Base-by-base conservation (phyloP, 192 early-diverging fungal genomes). In the Geosiphon pyriformis region DNA sequence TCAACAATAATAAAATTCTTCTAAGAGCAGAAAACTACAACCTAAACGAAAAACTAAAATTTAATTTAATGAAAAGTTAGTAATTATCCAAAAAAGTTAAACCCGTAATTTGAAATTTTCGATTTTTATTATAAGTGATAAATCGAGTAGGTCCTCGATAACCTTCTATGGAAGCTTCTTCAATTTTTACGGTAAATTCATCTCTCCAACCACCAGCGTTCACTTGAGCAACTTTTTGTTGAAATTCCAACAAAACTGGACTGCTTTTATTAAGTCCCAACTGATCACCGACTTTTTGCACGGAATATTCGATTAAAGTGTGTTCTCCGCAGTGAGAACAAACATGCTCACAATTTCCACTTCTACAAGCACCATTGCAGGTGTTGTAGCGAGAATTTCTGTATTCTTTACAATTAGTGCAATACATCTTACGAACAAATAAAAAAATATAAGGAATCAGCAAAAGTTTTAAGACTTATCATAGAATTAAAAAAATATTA, bases 161-260 rank as follows among this genome's bases (percentile, higher is more conserved):
- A 7, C 10, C 10, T 20, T 49, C 22, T 49, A 7, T 10, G 10
- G 18, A 20, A 22, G 48, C 48, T 49, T 49, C 48, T 3, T 49
- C 48, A 49, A 49, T 49, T 49, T 7, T 49, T 1, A 49, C 22
- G 10, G 48, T 49, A 49, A 49, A 49, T 7, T 49, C 48, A 22
- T 49, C 48, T 49, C 48, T 49, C 48, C 48, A 49, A 49, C 48
- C 48, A 10, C 48, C 48, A 49, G 48, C 48, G 22, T 49, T 49
- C 22, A 49, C 48, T 49, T 7, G 2, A 49, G n/a, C n/a, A n/a
- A n/a, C 22, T 49, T 7, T 1, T 49, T 15, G 22, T 49, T 49
- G 48, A 7, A 49, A 1, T 10, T 49, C 48, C 48, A 49, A 49
- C 22, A 49, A 49, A 49, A 49, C 10, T 10, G 48, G 48, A 49